Base-by-base conservation (phyloP, 345 rosid species). In the Arabidopsis arenosa region DNA sequence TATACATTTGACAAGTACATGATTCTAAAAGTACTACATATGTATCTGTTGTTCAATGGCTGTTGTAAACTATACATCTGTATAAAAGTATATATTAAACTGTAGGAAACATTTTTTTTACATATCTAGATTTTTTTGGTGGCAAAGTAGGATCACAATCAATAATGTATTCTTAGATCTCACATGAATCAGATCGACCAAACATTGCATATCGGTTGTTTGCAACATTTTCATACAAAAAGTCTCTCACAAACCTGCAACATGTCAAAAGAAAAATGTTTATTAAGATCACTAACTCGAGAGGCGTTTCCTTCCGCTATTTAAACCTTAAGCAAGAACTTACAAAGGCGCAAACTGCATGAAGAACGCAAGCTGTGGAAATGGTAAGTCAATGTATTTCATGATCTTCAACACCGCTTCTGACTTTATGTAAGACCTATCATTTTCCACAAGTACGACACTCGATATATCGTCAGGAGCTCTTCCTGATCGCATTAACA, bases 391-490 rank as follows among this genome's bases (percentile, higher is more conserved):
- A 28, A 91, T 86, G 82, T 88, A 86, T 52, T 87, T 87, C 98
- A 93, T 88, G 64, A 93, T 89, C 93, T 85, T 89, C 68, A 90
- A 67, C 8, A 93, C 97, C 23, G 97, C 93, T 63, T 89, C 94
- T 2, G 98, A 93, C 72, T 93, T 93, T 55, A 91, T 85, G 66
- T 86, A 82, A 37, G 98, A 87, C 77, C 96, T 87, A 52, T 89
- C 93, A 36, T 86, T 81, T 52, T 93, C 96, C 1, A 91, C 91
- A 11, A 91, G 90, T 12, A 93, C 94, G 6, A 93, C 96, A 60
- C 98, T 93, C 0, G 98, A 93, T 74, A 93, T 93, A 81, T 91
- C 98, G 76, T 93, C 93, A 32, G 97, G 96, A 78, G 86, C 98
- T 88, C 97, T 89, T 66, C 93, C 97, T 7, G 98, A 93, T 68